phyloP scores from a whole-genome alignment of 345 rosid species.

The Lepidium africanum region DNA sequence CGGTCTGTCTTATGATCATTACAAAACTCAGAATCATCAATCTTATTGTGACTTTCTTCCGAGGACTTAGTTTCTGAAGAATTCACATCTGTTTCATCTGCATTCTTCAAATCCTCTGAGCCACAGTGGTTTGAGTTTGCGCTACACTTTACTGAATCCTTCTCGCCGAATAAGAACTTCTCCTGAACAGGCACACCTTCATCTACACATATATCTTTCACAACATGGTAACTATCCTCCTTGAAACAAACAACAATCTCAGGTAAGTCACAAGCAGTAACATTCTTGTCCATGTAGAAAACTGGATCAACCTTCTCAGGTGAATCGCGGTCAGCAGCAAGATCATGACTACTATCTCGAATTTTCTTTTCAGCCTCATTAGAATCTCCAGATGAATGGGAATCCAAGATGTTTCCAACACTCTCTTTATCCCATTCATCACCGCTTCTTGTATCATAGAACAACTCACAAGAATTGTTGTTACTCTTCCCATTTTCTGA shows the following conservation, averaged over 20 bases:
- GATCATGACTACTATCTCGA: neutral
- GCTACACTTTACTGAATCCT: constrained; percentile 26
- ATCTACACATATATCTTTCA: constrained; percentile 78
- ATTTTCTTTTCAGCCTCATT: neutral
- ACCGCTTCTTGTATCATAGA: constrained; percentile 26
- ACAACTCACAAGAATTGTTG: constrained; percentile 7
- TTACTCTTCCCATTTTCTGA: constrained; percentile 18
- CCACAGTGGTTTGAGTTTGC: constrained; percentile 11
- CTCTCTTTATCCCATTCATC: constrained; percentile 19
- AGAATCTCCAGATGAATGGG: neutral
- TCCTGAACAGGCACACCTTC: constrained; percentile 56
- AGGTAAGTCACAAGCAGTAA: constrained; percentile 44
- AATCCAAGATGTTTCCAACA: neutral
- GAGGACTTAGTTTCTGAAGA: constrained; percentile 7
- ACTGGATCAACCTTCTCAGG: constrained; percentile 31
- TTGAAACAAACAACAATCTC: constrained; percentile 67
- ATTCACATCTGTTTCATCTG: neutral
- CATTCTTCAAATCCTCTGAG: constrained; percentile 10
- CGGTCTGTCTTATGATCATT: neutral
- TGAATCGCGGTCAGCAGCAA: constrained; percentile 19
- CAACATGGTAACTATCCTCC: constrained; percentile 43
- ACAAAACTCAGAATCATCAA: constrained; percentile 8
- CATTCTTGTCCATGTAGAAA: constrained; percentile 50
- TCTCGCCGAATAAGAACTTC: constrained; percentile 44
- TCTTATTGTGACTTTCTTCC: neutral